phyloP scores from a whole-genome alignment of 1,139 yeast genomes.

The Meyerozyma elateridarum region DNA sequence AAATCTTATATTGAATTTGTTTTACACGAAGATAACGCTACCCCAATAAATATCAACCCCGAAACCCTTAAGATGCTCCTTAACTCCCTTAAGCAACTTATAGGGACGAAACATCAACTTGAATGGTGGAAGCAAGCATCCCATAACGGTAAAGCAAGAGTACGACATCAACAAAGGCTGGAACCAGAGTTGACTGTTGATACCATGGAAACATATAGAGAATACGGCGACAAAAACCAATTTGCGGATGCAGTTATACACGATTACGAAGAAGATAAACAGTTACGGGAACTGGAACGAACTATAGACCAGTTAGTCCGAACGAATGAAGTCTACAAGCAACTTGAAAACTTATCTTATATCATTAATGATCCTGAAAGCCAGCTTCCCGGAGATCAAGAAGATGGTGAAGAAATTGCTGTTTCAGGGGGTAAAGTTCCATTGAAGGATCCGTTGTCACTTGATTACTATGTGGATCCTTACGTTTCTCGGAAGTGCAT shows the following conservation, averaged over 20 bases:
- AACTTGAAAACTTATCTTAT: slow-evolving; percentile 23
- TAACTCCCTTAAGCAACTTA: slow-evolving; percentile 3
- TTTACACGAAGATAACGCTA: slow-evolving; percentile 5
- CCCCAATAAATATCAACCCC: slow-evolving; percentile 6
- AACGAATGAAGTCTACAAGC: slow-evolving; percentile 16
- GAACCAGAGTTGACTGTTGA: slow-evolving; percentile 8
- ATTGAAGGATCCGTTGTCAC: slow-evolving; percentile 61
- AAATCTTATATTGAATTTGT: slow-evolving; percentile 8
- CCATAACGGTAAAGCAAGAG: slow-evolving; percentile 5
- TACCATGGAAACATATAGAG: slow-evolving; percentile 6
- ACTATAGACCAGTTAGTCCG: slow-evolving; percentile 2
- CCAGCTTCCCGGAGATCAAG: slow-evolving; percentile 35
- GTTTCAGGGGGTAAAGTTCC: slow-evolving; percentile 66
- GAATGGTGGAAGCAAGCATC: slow-evolving; percentile 5
- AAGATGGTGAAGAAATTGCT: slow-evolving; percentile 50
- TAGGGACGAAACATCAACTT: slow-evolving; percentile 6
- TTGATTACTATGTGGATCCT: slow-evolving; percentile 48
- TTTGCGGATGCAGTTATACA: slow-evolving; percentile 10
- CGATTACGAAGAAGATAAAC: slow-evolving; percentile 4
- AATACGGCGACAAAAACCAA: slow-evolving; percentile 6
- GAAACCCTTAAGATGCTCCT: slow-evolving; percentile 5
- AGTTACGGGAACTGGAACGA: slow-evolving; percentile 1
- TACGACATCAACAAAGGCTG: slow-evolving; percentile 7
- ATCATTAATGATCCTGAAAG: slow-evolving; percentile 36
- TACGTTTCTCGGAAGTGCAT: slow-evolving; percentile 48